Evolutionary conservation across 129 eudicot species (phyloP).

Genomic region (Sambucus nigra): DNA sequence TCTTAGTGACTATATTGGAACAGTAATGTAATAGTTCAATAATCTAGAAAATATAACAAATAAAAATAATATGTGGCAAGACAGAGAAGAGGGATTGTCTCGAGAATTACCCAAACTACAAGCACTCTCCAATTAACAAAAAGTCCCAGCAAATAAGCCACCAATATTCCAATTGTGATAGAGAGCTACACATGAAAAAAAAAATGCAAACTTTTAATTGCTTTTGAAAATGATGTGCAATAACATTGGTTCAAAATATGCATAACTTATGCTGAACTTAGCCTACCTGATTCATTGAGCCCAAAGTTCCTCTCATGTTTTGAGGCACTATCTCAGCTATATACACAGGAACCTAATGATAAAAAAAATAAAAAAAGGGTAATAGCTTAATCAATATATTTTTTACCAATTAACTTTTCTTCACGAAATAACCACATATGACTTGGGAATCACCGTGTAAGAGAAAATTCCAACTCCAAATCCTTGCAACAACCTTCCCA

Average conservation of each 20-base stretch:
- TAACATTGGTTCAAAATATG: slow-evolving; percentile 5
- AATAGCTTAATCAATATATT: slow-evolving; percentile 2
- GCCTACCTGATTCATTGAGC: slow-evolving; percentile 85
- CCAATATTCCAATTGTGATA: slow-evolving; percentile 82
- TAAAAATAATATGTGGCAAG: not conserved
- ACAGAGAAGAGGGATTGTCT: not conserved
- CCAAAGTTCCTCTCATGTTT: slow-evolving; percentile 81
- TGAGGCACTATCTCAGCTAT: slow-evolving; percentile 94
- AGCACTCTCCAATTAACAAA: slow-evolving; percentile 78
- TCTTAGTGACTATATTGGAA: not conserved
- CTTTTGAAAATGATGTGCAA: not conserved
- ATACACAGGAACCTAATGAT: slow-evolving; percentile 79
- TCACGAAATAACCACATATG: slow-evolving; percentile 6
- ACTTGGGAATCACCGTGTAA: slow-evolving; percentile 42
- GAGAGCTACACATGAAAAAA: slow-evolving; percentile 81
- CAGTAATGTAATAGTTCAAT: not conserved
- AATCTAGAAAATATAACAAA: not conserved
- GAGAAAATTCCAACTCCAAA: slow-evolving; percentile 93
- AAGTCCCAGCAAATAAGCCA: slow-evolving; percentile 77
- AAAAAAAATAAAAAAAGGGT: slow-evolving; percentile 4
- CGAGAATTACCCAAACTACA: slow-evolving; percentile 66
- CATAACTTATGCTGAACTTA: not conserved
- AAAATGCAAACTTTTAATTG: not conserved
- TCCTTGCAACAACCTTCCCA: slow-evolving; percentile 93
- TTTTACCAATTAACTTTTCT: slow-evolving; percentile 3